Evolutionary conservation across 2,329 filamentous ascomycete genomes (phyloP).

Genomic region (Xylariaceae sp.): DNA sequence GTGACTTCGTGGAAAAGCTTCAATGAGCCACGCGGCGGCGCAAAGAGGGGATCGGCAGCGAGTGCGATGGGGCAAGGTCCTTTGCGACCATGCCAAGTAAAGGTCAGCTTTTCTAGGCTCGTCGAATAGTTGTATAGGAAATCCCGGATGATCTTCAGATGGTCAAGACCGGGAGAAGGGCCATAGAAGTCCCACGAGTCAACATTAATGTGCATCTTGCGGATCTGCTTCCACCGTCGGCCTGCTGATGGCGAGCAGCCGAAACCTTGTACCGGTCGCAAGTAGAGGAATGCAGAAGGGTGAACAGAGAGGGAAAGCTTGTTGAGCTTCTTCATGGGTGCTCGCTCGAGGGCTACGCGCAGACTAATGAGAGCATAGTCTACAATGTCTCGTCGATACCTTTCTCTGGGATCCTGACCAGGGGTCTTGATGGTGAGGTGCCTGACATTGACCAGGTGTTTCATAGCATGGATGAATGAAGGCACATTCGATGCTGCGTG

Average conservation of each 20-base stretch:
- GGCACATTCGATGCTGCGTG: conserved; percentile 84
- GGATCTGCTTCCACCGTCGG: conserved; percentile 72
- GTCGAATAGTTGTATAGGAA: conserved; percentile 68
- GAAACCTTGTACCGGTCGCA: conserved; percentile 69
- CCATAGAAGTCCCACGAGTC: conserved; percentile 63
- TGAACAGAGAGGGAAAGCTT: conserved; percentile 73
- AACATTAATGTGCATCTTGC: conserved; percentile 65
- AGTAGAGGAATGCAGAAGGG: conserved; percentile 68
- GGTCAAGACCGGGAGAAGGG: conserved; percentile 57
- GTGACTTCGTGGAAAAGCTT: conserved; percentile 63
- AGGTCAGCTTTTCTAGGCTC: conserved; percentile 63
- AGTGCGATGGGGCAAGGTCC: conserved; percentile 71
- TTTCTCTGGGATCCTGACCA: conserved; percentile 61
- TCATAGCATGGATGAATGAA: conserved; percentile 73
- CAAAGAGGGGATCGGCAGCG: conserved; percentile 64
- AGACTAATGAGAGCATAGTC: conserved; percentile 87
- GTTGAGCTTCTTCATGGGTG: conserved; percentile 58
- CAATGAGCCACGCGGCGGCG: conserved; percentile 46
- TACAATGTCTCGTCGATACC: conserved; percentile 70
- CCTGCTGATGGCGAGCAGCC: conserved; percentile 67
- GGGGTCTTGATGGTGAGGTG: conserved; percentile 75
- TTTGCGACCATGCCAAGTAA: conserved; percentile 69
- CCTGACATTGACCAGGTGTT: conserved; percentile 60
- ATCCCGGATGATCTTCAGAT: conserved; percentile 73
- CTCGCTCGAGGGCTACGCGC: conserved; percentile 74